Base-by-base conservation (phyloP, 208 protist genomes). In the Trypanosoma grayi region DNA sequence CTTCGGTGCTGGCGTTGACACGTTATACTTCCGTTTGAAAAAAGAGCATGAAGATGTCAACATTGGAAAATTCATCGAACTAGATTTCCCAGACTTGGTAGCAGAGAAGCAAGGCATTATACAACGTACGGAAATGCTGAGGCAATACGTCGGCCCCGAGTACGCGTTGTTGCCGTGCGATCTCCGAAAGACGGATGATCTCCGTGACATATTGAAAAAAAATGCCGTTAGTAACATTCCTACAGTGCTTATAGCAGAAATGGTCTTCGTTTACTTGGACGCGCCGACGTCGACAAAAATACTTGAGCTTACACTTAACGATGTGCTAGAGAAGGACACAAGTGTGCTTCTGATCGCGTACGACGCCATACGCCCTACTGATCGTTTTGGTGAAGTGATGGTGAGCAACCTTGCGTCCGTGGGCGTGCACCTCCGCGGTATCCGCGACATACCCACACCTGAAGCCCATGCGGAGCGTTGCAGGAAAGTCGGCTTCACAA, bases 251-350 rank as follows among this genome's bases (percentile, higher is more conserved):
- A 58, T 96, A 8, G 90, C 86, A 7, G 90, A 96, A 63, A 93
- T 92, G 84, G 85, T 96, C 5, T 92, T 96, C 66, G 86, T 96
- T 3, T 96, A 96, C 70, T 79, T 96, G 54, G 83, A 92, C 33
- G 80, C 74, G 20, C 43, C 57, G 27, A 67, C 84, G 55, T 86
- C 83, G 0, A 88, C 86, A 34, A 65, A 71, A 24, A 76, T 95
- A 16, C 73, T 95, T 20, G 62, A 63, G 16, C 59, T 60, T 8
- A 79, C 73, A 7, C 54, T 93, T 51, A 55, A 70, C 24, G 70
- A 89, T 36, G 74, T 92, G 0, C 74, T 95, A 5, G 66, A 66
- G 0, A 34, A 54, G 0, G 53, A 67, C 30, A 83, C 70, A 28
- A 73, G 51, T 48, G 71, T 79, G 4, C 60, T 82, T 66, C 61